Evolutionary conservation across 805 yeast genomes (phyloP), one percentile per base, ranked within the genome.

Genomic region (Blastobotrys americana): DNA sequence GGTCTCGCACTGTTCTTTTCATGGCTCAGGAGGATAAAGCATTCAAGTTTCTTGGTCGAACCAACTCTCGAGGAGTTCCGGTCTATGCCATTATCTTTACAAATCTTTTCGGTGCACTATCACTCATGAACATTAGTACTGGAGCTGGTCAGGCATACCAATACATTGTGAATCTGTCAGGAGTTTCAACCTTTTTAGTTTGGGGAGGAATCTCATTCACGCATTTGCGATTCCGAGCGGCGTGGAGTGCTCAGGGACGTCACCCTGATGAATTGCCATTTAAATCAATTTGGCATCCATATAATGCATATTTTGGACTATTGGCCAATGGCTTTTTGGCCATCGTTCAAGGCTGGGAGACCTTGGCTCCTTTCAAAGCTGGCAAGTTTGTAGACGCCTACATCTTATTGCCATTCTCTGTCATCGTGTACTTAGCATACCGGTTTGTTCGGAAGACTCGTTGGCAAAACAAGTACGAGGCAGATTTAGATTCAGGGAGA

Each of bases 291-390:
- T 64, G 71, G 55, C 77, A 65, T 57, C 87, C 87, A 1, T 61
- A 57, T 51, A 61, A 71, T 18, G 76, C 82, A 2, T 64, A 66
- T 17, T 56, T 72, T 31, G 79, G 82, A 8, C 59, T 80, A 5
- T 49, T 65, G 2, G 64, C 76, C 39, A 78, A 76, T 55, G 49
- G 70, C 1, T 71, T 80, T 44, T 63, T 80, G 46, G 79, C 76
- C 2, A 57, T 79, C 25, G 72, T 80, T 21, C 86, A 80, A 59
- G 84, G 85, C 4, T 80, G 84, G 84, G 66, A 80, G 1, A 67
- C 73, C 33, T 73, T 80, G 47, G 68, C 70, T 43, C 86, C 85
- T 1, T 80, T 77, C 54, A 67, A 68, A 41, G 77, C 78, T 4
- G 79, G 77, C 22, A 55, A 59, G 37, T 75, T 75, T 52, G 69